A percentile compares a stretch with the other conserved stretches of the same genome.
These are phyloP conservation scores for Suillus brevipes DNA, from an alignment of 768 basidiomycete genomes.

Conservation along the genomic window DNA sequence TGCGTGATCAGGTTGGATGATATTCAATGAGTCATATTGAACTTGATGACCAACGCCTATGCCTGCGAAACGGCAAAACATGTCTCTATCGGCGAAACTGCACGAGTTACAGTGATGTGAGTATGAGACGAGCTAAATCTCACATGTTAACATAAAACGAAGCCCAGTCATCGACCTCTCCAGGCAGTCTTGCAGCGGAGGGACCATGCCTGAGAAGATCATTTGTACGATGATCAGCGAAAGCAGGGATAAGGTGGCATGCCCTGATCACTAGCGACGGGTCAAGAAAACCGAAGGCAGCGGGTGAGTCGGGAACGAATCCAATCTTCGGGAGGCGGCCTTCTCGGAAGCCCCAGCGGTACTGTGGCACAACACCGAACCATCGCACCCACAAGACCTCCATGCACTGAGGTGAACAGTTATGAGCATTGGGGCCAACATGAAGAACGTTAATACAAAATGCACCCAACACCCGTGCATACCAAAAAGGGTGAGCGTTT, in stretches of 20 bases:
- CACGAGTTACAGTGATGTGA: neutral
- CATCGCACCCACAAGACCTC: neutral
- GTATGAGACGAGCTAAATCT: neutral
- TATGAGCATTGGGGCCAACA: neutral
- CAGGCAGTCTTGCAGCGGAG: neutral
- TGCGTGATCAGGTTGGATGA: neutral
- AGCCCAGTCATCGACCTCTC: neutral
- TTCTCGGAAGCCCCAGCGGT: neutral
- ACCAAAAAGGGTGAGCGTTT: neutral
- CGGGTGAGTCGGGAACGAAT: neutral
- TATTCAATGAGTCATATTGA: neutral
- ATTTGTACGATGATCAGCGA: neutral
- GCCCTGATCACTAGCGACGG: neutral
- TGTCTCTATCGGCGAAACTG: conserved; percentile 14
- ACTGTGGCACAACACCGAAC: neutral
- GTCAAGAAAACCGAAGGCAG: neutral
- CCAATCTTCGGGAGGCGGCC: neutral
- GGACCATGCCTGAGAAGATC: neutral
- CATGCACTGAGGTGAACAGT: neutral
- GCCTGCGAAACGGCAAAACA: conserved; percentile 8
- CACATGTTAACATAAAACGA: neutral
- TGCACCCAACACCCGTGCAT: neutral
- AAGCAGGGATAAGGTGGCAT: neutral
- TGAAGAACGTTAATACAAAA: neutral
- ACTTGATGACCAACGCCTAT: conserved; percentile 9